Evolutionary conservation across 225 moss, liverwort and hornwort species (phyloP), one percentile per base, ranked within the genome.

Genomic region (Climacium dendroides): DNA sequence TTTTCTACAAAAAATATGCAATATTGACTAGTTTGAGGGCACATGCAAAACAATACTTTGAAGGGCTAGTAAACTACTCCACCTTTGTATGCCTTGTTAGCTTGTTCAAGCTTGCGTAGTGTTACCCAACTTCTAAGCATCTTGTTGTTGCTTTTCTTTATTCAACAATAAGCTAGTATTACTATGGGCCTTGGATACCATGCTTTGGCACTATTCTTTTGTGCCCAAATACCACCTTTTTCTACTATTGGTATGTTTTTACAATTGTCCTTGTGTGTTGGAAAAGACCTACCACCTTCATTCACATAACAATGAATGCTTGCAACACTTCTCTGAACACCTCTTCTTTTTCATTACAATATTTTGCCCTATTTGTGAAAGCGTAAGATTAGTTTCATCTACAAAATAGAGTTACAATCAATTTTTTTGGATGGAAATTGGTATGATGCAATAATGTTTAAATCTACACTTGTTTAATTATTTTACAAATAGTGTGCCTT

Each of bases 71-170:
- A 17, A 63, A 34, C 63, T 32, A 63, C 7, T 64, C 64, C 1
- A 34, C 1, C 19, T 1, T 9, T 64, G 5, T 5, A 22, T 0
- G 3, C 18, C 17, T 0, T 34, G 9, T 64, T 4, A 7, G 1
- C 18, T 64, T 18, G 19, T 64, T 3, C 10, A 64, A 64, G 5
- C 1, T 30, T 34, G 14, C 16, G 2, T 1, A 17, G 2, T 63
- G 17, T 5, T 10, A 34, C 1, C 19, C 1, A 1, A 19, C 19
- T 32, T 64, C 34, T 34, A 64, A 19, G 65, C 35, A 0, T 11
- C 11, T 35, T 34, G 1, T 64, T 65, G 35, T 35, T 0, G 0
- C 5, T 35, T 1, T 15, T 65, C 6, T 10, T 35, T 35, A 2
- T 19, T 35, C 2, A 3, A 2, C 4, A 2, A 6, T 11, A 35